Percentiles rank a stretch among this genome's conserved stretches.
phyloP scores from a whole-genome alignment of 306 rosid genomes.

The Cicer bijugum region DNA sequence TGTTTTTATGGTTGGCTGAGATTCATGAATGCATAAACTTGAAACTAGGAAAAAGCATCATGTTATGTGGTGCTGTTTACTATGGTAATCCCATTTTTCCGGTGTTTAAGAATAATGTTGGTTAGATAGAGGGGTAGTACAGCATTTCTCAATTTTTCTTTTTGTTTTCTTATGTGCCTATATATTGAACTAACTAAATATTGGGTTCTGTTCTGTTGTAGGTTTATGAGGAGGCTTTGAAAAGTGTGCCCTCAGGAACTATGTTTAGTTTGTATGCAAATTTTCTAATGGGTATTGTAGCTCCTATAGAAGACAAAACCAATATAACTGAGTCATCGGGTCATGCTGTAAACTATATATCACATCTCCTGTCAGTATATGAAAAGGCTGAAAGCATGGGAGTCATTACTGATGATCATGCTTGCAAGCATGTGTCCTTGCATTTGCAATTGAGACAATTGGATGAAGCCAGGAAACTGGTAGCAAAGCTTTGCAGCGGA shows the following conservation, averaged over 20 bases:
- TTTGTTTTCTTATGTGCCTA: constrained; percentile 7
- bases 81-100: constrained; percentile 9
- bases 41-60: constrained; percentile 23
- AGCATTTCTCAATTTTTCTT: neutral
- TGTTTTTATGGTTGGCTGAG: constrained; percentile 27
- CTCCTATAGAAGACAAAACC: constrained; percentile 51
- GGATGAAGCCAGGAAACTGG: constrained; percentile 70
- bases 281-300: constrained; percentile 59
- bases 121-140: constrained; percentile 2
- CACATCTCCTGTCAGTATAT: constrained; percentile 59
- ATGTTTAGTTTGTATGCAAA: constrained; percentile 61
- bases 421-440: constrained; percentile 63
- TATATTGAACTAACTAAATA: constrained; percentile 38
- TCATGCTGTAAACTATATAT: constrained; percentile 42
- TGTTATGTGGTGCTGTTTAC: constrained; percentile 11
- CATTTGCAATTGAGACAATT: constrained; percentile 67
- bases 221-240: constrained; percentile 89
- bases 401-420: constrained; percentile 69
- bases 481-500: constrained; percentile 66
- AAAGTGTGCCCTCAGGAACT: constrained; percentile 58
- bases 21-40: constrained; percentile 1
- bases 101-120: constrained; percentile 18
- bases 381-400: constrained; percentile 78
- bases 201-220: constrained; percentile 41
- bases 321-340: constrained; percentile 39